A percentile compares a stretch with the other conserved stretches of the same genome.
Conservation (phyloP, 148 eudicot genomes). For the Rhododendron kiyosumense region DNA sequence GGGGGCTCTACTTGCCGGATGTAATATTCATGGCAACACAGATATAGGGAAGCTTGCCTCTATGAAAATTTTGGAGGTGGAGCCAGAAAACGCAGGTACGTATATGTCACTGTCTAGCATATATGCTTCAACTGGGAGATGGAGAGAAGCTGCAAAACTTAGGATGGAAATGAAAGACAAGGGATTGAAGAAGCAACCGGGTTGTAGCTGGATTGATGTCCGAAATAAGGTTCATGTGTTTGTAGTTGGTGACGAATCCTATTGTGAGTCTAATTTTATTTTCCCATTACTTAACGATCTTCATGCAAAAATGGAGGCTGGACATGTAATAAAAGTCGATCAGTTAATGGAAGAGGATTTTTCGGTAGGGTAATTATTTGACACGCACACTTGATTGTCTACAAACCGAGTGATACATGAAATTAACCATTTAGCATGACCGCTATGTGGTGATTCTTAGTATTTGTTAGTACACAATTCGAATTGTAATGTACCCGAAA, state of each 20-base stretch:
- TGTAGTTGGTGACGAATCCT: constrained; percentile 18
- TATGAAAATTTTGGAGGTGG: constrained; percentile 2
- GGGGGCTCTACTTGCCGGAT: constrained; percentile 24
- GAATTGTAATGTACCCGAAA: neutral
- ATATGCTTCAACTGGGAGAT: constrained; percentile 23
- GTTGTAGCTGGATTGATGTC: constrained; percentile 21
- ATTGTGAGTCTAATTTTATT: constrained; percentile 6
- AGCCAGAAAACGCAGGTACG: constrained; percentile 19
- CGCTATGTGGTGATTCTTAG: neutral
- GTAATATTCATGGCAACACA: constrained; percentile 12
- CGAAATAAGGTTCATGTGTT: constrained; percentile 20
- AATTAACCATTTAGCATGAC: neutral
- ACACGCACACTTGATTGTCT: neutral
- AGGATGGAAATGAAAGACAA: constrained; percentile 19
- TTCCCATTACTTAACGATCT: constrained; percentile 9
- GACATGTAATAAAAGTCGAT: neutral
- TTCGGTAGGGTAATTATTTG: neutral
- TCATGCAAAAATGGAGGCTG: constrained; percentile 15
- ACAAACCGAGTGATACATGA: neutral
- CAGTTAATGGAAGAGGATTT: neutral
- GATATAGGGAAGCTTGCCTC: constrained; percentile 5
- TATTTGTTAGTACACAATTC: neutral
- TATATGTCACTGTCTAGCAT: constrained; percentile 18
- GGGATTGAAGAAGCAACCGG: constrained; percentile 11
- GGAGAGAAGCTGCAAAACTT: constrained; percentile 18